Evolutionary conservation across 495 filamentous ascomycete species (phyloP).

Genomic region (Hypomontagnella submonticulosa): DNA sequence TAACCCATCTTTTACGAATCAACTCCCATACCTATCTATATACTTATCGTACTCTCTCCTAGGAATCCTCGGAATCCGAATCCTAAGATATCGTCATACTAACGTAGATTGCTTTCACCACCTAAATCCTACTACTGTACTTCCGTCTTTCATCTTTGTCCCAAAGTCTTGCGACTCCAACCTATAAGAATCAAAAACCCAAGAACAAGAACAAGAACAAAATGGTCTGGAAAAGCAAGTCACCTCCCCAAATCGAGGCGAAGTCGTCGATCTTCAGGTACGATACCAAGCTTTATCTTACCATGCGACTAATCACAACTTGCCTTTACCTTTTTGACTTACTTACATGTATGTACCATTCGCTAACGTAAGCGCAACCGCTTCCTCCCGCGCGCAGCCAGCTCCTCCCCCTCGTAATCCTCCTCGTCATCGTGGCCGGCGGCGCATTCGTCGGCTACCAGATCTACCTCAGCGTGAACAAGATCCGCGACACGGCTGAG

Average conservation of each 20-base stretch:
- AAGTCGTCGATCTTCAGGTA: constrained; percentile 40
- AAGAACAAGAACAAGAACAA: not conserved
- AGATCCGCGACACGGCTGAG: constrained; percentile 74
- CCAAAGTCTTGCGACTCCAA: not conserved
- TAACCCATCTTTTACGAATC: not conserved
- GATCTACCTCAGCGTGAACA: constrained; percentile 74
- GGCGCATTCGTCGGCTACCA: constrained; percentile 76
- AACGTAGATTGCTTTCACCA: not conserved
- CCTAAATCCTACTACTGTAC: not conserved
- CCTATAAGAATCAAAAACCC: constrained; percentile 8
- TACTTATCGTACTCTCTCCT: not conserved
- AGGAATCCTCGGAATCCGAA: not conserved
- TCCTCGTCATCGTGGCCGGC: constrained; percentile 70
- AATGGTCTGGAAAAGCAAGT: constrained; percentile 38
- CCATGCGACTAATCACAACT: not conserved
- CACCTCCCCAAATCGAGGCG: constrained; percentile 28
- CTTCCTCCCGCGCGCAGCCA: constrained; percentile 54
- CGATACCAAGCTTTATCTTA: constrained; percentile 8
- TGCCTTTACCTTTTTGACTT: not conserved
- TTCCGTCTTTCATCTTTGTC: not conserved
- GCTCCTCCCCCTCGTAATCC: constrained; percentile 78
- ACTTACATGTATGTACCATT: constrained; percentile 4
- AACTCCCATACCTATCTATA: not conserved
- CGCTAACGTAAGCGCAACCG: constrained; percentile 32
- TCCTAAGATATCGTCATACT: not conserved